Evolutionary conservation across 495 filamentous ascomycete genomes (phyloP).

Genomic region (Xylaria bambusicola): DNA sequence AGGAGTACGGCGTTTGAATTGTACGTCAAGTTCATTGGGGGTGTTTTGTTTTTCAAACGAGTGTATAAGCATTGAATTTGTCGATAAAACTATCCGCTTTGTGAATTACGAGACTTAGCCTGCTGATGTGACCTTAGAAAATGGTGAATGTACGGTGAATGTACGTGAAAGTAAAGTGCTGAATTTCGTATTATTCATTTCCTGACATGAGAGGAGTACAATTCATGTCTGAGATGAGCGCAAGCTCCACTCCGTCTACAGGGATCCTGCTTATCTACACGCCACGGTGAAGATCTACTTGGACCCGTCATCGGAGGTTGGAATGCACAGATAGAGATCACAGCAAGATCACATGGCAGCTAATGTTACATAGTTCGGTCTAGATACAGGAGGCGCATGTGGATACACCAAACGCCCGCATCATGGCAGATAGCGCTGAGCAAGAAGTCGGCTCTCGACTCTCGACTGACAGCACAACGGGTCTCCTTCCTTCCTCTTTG

Average conservation of each 20-base stretch:
- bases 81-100: not conserved
- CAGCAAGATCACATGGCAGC: not conserved
- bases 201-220: no score
- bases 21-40: not conserved
- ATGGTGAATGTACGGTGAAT: no score
- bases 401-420: not conserved
- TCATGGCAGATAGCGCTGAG: not conserved
- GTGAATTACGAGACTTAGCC: no score
- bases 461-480: not conserved
- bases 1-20: constrained; percentile 6
- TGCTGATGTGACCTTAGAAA: no score
- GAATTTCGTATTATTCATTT: no score
- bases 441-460: not conserved
- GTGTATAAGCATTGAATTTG: not conserved
- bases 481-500: not conserved
- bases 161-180: no score
- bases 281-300: not conserved
- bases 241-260: no score
- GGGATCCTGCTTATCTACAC: not conserved
- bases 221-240: no score
- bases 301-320: not conserved
- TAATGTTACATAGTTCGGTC: not conserved
- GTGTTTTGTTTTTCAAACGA: not conserved
- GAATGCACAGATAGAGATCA: not conserved
- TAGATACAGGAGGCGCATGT: not conserved